A percentile compares a stretch with the other conserved stretches of the same genome.
Evolutionary conservation across 1,139 yeast genomes (phyloP).

Genomic region (Wickerhamomyces sp.): DNA sequence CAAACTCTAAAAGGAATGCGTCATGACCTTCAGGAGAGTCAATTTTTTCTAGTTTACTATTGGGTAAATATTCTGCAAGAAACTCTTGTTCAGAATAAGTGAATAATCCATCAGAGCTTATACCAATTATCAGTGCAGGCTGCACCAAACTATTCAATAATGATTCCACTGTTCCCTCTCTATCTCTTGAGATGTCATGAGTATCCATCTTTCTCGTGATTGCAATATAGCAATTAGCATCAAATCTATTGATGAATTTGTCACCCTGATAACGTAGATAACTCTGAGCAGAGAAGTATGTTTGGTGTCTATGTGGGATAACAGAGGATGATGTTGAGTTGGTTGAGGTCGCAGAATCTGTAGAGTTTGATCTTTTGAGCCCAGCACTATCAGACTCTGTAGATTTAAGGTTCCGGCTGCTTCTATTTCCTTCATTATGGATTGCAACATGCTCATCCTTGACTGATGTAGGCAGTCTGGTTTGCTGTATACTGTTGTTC

Average conservation of each 20-base stretch:
- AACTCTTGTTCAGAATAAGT: conserved; percentile 88
- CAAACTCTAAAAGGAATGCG: conserved; percentile 88
- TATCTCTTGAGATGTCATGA: conserved; percentile 84
- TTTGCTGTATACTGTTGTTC: conserved; percentile 20
- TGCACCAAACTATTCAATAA: conserved; percentile 56
- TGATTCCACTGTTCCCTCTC: conserved; percentile 40
- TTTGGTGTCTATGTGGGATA: conserved; percentile 43
- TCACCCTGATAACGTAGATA: conserved; percentile 91
- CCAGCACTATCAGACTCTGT: conserved; percentile 20
- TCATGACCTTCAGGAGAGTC: conserved; percentile 98
- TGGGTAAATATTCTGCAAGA: conserved; percentile 70
- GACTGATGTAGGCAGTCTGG: conserved; percentile 30
- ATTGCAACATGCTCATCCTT: conserved; percentile 54
- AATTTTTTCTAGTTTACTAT: conserved; percentile 61
- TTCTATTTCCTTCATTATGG: conserved; percentile 59
- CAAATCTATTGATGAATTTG: conserved; percentile 84
- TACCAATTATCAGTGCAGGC: conserved; percentile 84
- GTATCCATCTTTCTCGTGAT: conserved; percentile 92
- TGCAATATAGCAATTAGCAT: conserved; percentile 93
- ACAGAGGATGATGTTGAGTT: conserved; percentile 21
- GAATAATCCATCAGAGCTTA: conserved; percentile 87
- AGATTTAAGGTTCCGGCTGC: conserved; percentile 18
- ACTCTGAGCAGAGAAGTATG: conserved; percentile 91
- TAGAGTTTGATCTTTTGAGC: conserved; percentile 18
- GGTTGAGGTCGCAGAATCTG: conserved; percentile 9